Evolutionary conservation across 495 filamentous ascomycete genomes (phyloP), one percentile per base, ranked within the genome.

Genomic region (Talaromyces liani): DNA sequence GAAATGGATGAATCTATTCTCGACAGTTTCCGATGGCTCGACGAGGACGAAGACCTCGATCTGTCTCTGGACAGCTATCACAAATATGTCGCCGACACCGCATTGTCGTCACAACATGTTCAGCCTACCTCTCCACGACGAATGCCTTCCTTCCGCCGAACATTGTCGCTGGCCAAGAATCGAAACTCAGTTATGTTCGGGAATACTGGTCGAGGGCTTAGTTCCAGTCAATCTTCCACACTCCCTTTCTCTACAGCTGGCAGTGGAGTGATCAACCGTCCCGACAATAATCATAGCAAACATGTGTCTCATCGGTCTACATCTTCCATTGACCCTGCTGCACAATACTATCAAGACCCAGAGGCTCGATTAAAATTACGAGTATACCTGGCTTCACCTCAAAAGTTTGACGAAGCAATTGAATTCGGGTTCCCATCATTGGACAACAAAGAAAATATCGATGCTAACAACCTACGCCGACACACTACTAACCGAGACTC

Each of bases 401-500:
- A 96, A 65, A 96, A 96, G 71, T 96, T 97, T 64, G 94, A 98
- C 69, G 93, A 97, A 77, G 92, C 91, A 1, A 83, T 97, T 60
- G 91, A 94, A 70, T 96, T 94, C 75, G 93, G 93, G 4, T 97
- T 97, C 66, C 92, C 92, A 0, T 86, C 90, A 5, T 60, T 78
- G 55, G 75, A 78, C 33, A 75, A 78, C 36, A 75, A 69, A 34
- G 73, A 75, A n/a, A 71, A 69, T 10, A 58, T 68, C 31, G 20
- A 29, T 10, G 24, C 27, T 18, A 29, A 20, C 9, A 49, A 20
- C 9, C 6, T 12, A 4, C 20, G 36, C 0, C 58, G 22, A 22
- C 24, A 55, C 6, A 51, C 25, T 4, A 24, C 31, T 0, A 59
- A 62, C 41, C 60, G 45, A 18, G 56, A 58, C 25, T 62, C 45